Evolutionary conservation across 148 eudicot genomes (phyloP), one percentile per base, ranked within the genome.

Genomic region (Camellia lanceoleosa): DNA sequence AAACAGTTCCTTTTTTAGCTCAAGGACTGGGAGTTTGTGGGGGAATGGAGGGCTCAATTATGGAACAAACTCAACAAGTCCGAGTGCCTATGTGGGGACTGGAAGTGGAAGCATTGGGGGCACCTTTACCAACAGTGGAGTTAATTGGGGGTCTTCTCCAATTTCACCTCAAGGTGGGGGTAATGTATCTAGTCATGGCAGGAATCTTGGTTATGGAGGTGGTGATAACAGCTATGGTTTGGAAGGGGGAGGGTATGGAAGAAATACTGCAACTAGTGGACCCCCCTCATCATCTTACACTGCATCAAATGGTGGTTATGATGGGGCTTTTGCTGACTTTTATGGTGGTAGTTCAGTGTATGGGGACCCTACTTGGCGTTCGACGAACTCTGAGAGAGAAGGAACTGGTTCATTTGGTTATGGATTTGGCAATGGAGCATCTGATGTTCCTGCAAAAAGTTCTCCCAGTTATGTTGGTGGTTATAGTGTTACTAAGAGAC

Each of bases 321-420:
- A 89, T 69, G 92, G 88, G 80, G 83, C 83, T 51, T 83, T 91
- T 82, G 41, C 87, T n/a, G 94, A 91, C 80, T 83, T 85, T 11
- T 89, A 89, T 84, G 89, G 86, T 82, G 88, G 89, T 69, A 74
- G 85, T 73, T 88, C 89, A 5, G 86, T 81, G 73, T 83, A 84
- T 79, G 89, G 83, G 80, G 95, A 91, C 73, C 52, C 90, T 51
- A 88, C 92, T 68, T 91, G 95, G 95, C 88, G 87, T 79, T 86
- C 87, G 74, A 83, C 82, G 74, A 84, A 89, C 78, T 82, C 87
- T 74, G 95, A 91, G 78, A 81, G 82, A 82, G 91, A 88, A 61
- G 90, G 78, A 43, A 80, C 91, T 74, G 83, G 87, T 78, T 85
- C 92, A 46, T 88, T 91, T 80, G 82, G 85, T 54, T 91, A 88